Conservation (phyloP, 2,329 filamentous ascomycete genomes). For the Cladosporium sp. region DNA sequence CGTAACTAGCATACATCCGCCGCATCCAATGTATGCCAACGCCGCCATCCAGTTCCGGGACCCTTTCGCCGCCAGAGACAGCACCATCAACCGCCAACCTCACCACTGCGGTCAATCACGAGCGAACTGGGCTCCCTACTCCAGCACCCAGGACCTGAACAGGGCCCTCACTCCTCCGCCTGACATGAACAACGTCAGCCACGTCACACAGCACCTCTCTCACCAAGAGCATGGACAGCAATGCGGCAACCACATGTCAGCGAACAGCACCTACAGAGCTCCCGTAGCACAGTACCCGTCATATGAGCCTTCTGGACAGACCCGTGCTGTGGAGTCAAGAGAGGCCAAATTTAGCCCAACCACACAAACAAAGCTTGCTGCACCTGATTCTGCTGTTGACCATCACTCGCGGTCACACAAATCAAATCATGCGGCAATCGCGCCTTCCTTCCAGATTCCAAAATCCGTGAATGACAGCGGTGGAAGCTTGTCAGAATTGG, state of each 20-base stretch:
- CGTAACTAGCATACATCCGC: constrained; percentile 18
- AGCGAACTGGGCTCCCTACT: constrained; percentile 14
- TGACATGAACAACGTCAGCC: constrained; percentile 31
- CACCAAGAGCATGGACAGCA: constrained; percentile 26
- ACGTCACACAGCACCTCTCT: constrained; percentile 18
- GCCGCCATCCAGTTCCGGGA: constrained; percentile 31
- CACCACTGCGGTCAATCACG: background rate
- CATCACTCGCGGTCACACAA: constrained; percentile 24
- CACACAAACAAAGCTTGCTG: constrained; percentile 10
- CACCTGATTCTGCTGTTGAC: constrained; percentile 3
- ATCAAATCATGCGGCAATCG: constrained; percentile 34
- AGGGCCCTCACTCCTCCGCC: constrained; percentile 32
- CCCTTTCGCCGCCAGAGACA: constrained; percentile 30
- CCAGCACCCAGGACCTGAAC: constrained; percentile 17
- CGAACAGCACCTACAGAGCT: constrained; percentile 21
- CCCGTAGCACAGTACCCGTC: constrained; percentile 18
- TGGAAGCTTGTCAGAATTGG: constrained; percentile 76
- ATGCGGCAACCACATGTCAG: constrained; percentile 20
- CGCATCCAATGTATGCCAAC: constrained; percentile 31
- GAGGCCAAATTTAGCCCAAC: constrained; percentile 6
- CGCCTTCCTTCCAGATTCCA: constrained; percentile 63
- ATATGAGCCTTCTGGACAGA: constrained; percentile 13
- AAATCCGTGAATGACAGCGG: constrained; percentile 69
- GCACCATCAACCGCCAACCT: constrained; percentile 16
- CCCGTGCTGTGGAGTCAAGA: background rate